Base-by-base conservation (phyloP, 441 rosid genomes). In the Raphanus hybrid region DNA sequence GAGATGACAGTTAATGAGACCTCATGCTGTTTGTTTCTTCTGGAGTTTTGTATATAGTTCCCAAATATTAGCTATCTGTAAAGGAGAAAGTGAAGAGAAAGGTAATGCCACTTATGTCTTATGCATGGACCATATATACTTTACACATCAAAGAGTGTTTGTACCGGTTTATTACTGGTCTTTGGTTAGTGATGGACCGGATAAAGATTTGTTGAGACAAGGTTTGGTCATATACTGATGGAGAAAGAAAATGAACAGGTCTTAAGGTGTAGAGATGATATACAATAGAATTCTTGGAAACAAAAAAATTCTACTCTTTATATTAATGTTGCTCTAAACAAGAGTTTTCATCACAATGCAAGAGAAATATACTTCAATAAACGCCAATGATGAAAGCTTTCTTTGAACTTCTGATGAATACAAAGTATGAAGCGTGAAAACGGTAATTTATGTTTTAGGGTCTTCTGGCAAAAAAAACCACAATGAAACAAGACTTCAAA, bases 1-100 rank as follows among this genome's bases (percentile, higher is more conserved):
- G 57, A 58, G 16, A 43, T 15, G 75, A 69, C 72, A 79, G n/a
- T 74, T 69, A 79, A 45, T 74, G 82, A 69, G 57, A 79, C 66
- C 82, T 74, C 79, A 15, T 74, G 79, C 71, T 58, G 72, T 74
- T 6, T 74, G 75, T 57, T 55, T 64, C 23, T 63, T 69, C 57
- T 64, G 23, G 62, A 12, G 34, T 54, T 69, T 55, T 63, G 75
- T 69, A 45, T 14, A 34, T 54, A 63, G 23, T 55, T 39, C 54
- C 54, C 59, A 29, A 39, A 78, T 1, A 34, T 14, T 73, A 41
- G 70, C 39, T 67, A 37, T 39, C 12, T 69, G 61, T 50, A 52
- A 37, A 52, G 27, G 70, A 74, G 75, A 69, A 79, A 69, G 75
- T 74, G 67, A 15, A 10, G 63, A 23, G 37, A 63, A 37, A 60